Conservation (phyloP, 2,329 filamentous ascomycete species). For the Aureobasidium melanogenum region DNA sequence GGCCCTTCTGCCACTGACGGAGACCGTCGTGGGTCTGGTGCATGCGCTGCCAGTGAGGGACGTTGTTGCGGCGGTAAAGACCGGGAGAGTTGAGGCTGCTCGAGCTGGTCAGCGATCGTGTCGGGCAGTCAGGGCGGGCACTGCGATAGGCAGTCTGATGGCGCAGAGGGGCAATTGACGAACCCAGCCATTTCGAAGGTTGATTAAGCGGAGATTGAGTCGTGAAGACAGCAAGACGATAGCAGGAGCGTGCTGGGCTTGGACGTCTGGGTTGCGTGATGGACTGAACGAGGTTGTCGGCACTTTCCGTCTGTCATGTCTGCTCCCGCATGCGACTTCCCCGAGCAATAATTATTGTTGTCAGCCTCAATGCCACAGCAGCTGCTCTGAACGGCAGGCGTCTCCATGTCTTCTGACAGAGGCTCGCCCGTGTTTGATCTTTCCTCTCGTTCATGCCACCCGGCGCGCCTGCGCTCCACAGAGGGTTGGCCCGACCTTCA, state of each 20-base stretch:
- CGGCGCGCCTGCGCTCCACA: conserved; percentile 28
- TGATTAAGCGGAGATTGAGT: conserved; percentile 20
- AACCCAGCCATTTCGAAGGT: conserved; percentile 36
- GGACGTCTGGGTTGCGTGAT: neutral
- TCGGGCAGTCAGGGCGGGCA: neutral
- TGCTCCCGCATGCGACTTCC: neutral
- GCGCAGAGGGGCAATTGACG: conserved; percentile 17
- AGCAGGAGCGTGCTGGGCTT: neutral
- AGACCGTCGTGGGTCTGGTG: conserved; percentile 67
- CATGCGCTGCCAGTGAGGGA: conserved; percentile 63
- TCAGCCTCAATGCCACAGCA: neutral
- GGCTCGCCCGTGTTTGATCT: conserved; percentile 13
- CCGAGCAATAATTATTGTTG: neutral
- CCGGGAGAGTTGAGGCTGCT: conserved; percentile 22
- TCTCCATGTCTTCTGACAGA: conserved; percentile 27
- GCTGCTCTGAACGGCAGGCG: conserved; percentile 4
- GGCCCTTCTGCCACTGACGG: conserved; percentile 66
- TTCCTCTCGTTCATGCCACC: conserved; percentile 32
- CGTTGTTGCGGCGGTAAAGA: conserved; percentile 66
- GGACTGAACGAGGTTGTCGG: neutral
- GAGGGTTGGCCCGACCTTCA: conserved; percentile 37
- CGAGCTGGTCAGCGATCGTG: neutral
- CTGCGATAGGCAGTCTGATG: neutral
- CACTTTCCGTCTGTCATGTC: neutral
- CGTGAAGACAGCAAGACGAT: neutral